A percentile compares a stretch with the other conserved stretches of the same genome.
Conservation (phyloP, 2,329 filamentous ascomycete species). For the Diaporthe caulivora region DNA sequence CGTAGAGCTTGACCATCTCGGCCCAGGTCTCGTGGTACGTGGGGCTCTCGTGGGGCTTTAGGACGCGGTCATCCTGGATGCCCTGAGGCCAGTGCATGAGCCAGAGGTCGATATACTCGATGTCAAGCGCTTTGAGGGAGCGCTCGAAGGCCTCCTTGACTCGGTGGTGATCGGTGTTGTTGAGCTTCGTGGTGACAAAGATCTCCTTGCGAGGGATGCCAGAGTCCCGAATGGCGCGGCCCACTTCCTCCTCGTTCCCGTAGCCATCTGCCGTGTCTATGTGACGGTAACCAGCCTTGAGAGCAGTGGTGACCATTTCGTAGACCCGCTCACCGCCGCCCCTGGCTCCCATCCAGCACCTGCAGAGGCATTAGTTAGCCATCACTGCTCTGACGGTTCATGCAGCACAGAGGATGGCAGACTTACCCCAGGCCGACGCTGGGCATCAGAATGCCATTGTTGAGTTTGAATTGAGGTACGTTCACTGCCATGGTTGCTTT, state of each 20-base stretch:
- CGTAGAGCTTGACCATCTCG: constrained; percentile 57
- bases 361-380: constrained; percentile 15
- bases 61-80: not conserved
- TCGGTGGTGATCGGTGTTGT: constrained; percentile 45
- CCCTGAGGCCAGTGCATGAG: constrained; percentile 49
- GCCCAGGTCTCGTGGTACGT: constrained; percentile 38
- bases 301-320: constrained; percentile 44
- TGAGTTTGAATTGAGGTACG: constrained; percentile 35
- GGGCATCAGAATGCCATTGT: constrained; percentile 36
- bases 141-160: constrained; percentile 46
- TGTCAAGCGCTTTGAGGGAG: constrained; percentile 58
- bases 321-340: constrained; percentile 33
- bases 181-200: constrained; percentile 50
- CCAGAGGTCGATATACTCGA: constrained; percentile 70
- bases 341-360: constrained; percentile 36
- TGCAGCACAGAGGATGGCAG: not conserved
- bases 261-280: constrained; percentile 49
- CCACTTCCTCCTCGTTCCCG: constrained; percentile 47
- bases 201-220: constrained; percentile 51
- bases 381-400: not conserved
- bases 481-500: constrained; percentile 29
- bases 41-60: constrained; percentile 31
- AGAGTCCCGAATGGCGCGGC: constrained; percentile 48
- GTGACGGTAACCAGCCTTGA: constrained; percentile 48
- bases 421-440: constrained; percentile 37